A percentile compares a stretch with the other conserved stretches of the same genome.
These are phyloP conservation scores for Fraxinus quadrangulata DNA, from an alignment of 257 asterid species.

Conservation along the genomic window DNA sequence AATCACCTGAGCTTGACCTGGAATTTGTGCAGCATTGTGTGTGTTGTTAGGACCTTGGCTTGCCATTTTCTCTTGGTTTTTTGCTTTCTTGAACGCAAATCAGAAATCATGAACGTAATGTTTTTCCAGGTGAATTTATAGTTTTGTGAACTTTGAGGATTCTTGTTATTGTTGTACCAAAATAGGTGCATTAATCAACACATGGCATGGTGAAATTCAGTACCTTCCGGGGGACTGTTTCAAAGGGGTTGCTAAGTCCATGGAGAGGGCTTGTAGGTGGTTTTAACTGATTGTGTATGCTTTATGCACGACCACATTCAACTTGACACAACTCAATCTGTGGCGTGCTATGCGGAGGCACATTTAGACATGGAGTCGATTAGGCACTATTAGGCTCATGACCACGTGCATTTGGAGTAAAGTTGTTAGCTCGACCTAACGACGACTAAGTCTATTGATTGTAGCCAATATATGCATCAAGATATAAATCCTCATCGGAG, in stretches of 20 bases:
- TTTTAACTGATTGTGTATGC: neutral
- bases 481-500: too few relatives aligned
- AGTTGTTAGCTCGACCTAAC: too few relatives aligned
- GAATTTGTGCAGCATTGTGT: constrained; percentile 24
- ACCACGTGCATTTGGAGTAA: too few relatives aligned
- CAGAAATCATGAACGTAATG: neutral
- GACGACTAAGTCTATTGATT: too few relatives aligned
- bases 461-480: too few relatives aligned
- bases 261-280: neutral
- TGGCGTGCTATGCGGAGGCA: too few relatives aligned
- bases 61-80: constrained; percentile 44
- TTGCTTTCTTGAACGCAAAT: neutral
- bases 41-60: constrained; percentile 43
- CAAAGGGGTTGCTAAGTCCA: constrained; percentile 1
- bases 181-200: constrained; percentile 40
- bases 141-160: neutral
- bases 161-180: constrained; percentile 28
- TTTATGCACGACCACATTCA: neutral
- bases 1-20: constrained; percentile 69
- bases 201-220: constrained; percentile 25
- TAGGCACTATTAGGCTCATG: too few relatives aligned
- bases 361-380: too few relatives aligned
- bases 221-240: constrained; percentile 16
- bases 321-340: neutral
- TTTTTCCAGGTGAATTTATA: constrained; percentile 29